These are phyloP conservation scores for Helicostylum pulchrum DNA, from an alignment of 192 early-diverging fungal genomes.

Conservation along the genomic window DNA sequence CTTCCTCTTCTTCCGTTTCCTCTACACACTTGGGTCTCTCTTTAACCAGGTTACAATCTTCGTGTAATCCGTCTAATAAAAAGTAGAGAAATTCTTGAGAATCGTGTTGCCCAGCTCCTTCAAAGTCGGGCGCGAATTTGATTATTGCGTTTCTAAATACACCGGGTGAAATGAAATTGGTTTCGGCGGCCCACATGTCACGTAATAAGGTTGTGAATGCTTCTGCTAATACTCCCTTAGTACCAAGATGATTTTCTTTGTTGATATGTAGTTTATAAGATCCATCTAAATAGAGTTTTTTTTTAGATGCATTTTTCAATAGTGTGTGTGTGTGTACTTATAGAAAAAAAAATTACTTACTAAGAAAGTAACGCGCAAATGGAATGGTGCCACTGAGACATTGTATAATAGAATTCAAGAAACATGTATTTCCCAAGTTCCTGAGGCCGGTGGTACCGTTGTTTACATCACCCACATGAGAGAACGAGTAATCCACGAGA, in stretches of 20 bases:
- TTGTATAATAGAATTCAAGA: constrained; percentile 83
- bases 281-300: too few relatives aligned
- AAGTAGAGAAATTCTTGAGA: constrained; percentile 94
- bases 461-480: constrained; percentile 43
- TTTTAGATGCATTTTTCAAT: too few relatives aligned
- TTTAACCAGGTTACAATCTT: constrained; percentile 75
- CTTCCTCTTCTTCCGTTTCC: constrained; percentile 46
- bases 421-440: constrained; percentile 85
- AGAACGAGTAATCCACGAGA: constrained; percentile 35
- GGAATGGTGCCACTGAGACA: constrained; percentile 71
- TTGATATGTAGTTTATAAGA: constrained; percentile 63
- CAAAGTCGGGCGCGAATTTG: constrained; percentile 77
- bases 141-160: constrained; percentile 75
- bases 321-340: too few relatives aligned
- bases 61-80: constrained; percentile 87
- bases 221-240: constrained; percentile 68
- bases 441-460: constrained; percentile 67
- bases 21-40: constrained; percentile 37
- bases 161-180: constrained; percentile 72
- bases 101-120: constrained; percentile 91
- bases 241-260: constrained; percentile 64
- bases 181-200: constrained; percentile 80
- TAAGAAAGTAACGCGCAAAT: constrained; percentile 65
- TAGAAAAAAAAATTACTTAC: constrained; percentile 10
- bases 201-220: constrained; percentile 76